Base-by-base conservation (phyloP, 163 green algal species). In the Scenedesmus sp. region DNA sequence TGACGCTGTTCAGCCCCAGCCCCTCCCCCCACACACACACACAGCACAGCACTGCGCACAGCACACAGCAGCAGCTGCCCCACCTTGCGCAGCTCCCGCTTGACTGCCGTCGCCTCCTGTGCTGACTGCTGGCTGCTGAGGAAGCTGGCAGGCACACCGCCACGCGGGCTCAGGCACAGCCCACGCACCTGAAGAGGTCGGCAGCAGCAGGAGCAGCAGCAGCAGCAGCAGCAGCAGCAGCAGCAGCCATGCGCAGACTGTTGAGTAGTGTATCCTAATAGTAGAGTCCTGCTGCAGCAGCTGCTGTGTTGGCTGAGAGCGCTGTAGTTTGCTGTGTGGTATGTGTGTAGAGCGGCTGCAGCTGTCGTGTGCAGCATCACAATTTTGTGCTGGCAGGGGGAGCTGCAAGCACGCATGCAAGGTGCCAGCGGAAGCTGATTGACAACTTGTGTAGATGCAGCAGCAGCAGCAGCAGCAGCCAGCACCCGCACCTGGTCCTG, bases 101-200 rank as follows among this genome's bases (percentile, higher is more conserved):
- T 92, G 65, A 98, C 97, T 3, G 92, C 92, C 51, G 89, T 30
- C 5, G 49, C 40, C 89, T 98, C 96, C 16, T 59, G 65, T 33
- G 87, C 83, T 2, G 79, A 94, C 91, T 98, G 96, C 89, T 97
- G 93, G 5, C 92, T 96, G 92, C 81, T 95, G 44, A 98, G 93
- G 94, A 96, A 98, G 40, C 93, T 95, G 30, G 96, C 92, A 1
- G 96, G 96, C 16, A 98, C 90, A n/a, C 96, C 95, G 35, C 96
- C 95, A 26, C 88, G 86, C 22, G 86, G 22, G 49, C 94, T 83
- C 26, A 35, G 53, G 87, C 93, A 95, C 80, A 98, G 93, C 3
- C 94, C 93, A 72, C 92, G 92, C 44, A 98, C 95, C 94, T 97
- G 92, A 16, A 79, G 2, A 73, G 30, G 61, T 1, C 85, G 83